phyloP scores from a whole-genome alignment of 2,329 filamentous ascomycete species.

The Pyrenochaeta sp. region DNA sequence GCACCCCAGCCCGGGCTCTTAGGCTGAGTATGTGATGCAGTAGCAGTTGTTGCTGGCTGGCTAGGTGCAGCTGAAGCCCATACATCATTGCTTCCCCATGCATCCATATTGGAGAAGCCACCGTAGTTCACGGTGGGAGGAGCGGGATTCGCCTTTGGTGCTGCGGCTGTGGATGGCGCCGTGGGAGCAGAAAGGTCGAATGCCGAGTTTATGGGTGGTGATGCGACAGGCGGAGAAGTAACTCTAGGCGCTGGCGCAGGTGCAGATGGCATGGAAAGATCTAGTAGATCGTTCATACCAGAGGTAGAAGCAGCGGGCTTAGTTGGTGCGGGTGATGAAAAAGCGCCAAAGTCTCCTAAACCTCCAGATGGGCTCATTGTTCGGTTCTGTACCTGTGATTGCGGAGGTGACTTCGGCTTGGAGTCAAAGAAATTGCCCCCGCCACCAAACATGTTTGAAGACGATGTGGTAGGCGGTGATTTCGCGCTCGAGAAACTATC shows the following conservation, averaged over 20 bases:
- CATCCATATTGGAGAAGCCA: slow-evolving; percentile 68
- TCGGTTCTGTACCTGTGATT: slow-evolving; percentile 53
- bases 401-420: slow-evolving; percentile 65
- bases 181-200: slow-evolving; percentile 66
- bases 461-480: slow-evolving; percentile 53
- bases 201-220: slow-evolving; percentile 67
- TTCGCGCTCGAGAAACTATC: slow-evolving; percentile 60
- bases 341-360: slow-evolving; percentile 70
- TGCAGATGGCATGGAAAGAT: slow-evolving; percentile 62
- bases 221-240: slow-evolving; percentile 38
- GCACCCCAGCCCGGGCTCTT: slow-evolving; percentile 66
- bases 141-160: slow-evolving; percentile 39
- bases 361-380: slow-evolving; percentile 65
- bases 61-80: slow-evolving; percentile 76
- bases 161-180: slow-evolving; percentile 47
- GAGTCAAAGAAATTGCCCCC: slow-evolving; percentile 87
- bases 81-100: slow-evolving; percentile 84
- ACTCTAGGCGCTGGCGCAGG: slow-evolving; percentile 37
- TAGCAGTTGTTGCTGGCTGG: slow-evolving; percentile 49
- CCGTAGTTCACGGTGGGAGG: slow-evolving; percentile 49
- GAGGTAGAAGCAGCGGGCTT: slow-evolving; percentile 60
- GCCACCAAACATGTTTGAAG: slow-evolving; percentile 62
- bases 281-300: slow-evolving; percentile 78
- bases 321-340: slow-evolving; percentile 62
- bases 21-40: slow-evolving; percentile 50